Evolutionary conservation across 2,329 filamentous ascomycete species (phyloP).

Genomic region (Dactylellina cionopaga): DNA sequence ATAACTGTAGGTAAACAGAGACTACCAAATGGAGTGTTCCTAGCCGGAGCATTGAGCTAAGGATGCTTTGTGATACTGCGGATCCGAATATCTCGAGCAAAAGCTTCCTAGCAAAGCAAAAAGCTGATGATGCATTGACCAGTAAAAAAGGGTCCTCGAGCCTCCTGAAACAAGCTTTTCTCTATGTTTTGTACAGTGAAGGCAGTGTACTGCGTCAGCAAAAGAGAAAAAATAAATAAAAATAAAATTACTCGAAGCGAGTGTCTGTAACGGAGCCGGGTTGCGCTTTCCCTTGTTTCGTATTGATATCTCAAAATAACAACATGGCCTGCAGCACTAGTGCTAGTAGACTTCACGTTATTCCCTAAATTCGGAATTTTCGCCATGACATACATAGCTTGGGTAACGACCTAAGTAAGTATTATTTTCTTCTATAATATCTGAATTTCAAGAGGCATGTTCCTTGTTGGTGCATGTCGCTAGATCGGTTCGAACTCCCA

Average conservation of each 20-base stretch:
- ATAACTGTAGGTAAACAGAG: neutral
- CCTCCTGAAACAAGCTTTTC: constrained; percentile 27
- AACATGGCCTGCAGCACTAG: constrained; percentile 8
- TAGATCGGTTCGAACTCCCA: constrained; percentile 47
- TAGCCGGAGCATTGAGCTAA: constrained; percentile 44
- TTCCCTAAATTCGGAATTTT: constrained; percentile 49
- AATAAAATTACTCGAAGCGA: constrained; percentile 25
- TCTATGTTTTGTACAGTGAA: neutral
- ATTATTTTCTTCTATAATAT: constrained; percentile 10
- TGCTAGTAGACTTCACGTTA: constrained; percentile 26
- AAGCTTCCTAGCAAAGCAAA: constrained; percentile 9
- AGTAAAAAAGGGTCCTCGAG: constrained; percentile 1
- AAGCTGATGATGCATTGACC: constrained; percentile 10
- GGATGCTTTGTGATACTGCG: constrained; percentile 26
- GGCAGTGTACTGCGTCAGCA: neutral
- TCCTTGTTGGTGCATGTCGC: constrained; percentile 36
- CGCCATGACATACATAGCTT: constrained; percentile 10
- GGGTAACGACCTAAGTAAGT: constrained; percentile 10
- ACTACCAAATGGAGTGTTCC: constrained; percentile 16
- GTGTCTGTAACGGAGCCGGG: constrained; percentile 1
- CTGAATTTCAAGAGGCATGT: constrained; percentile 17
- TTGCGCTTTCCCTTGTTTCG: constrained; percentile 31
- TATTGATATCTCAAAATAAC: constrained; percentile 44
- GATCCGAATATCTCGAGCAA: constrained; percentile 26
- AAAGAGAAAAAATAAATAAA: constrained; percentile 4